phyloP scores from a whole-genome alignment of 192 early-diverging fungal genomes.

The Allomyces macrogynus region DNA sequence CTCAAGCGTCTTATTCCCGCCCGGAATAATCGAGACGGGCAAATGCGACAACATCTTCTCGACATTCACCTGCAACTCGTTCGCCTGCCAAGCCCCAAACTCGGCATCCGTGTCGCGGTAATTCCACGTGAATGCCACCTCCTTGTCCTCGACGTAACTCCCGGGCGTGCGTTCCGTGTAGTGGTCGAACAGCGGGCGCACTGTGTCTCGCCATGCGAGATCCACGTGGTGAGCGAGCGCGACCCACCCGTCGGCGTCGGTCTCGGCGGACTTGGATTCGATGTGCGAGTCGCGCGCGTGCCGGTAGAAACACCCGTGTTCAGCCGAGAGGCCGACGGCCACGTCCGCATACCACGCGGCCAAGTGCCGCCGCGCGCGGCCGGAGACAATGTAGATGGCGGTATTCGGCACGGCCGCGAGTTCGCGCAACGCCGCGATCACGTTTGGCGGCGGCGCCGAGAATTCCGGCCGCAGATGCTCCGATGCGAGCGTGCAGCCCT shows the following conservation, averaged over 20 bases:
- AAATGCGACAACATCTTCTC: conserved; percentile 86
- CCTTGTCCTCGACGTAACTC: conserved; percentile 95
- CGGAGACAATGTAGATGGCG: conserved; percentile 88
- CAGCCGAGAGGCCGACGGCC: conserved; percentile 79
- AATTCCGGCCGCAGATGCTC: conserved; percentile 79
- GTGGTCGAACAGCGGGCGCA: conserved; percentile 87
- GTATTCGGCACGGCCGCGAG: conserved; percentile 57
- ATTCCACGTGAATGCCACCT: conserved; percentile 96
- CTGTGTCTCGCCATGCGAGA: conserved; percentile 75
- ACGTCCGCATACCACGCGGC: conserved; percentile 77
- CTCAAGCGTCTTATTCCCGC: conserved; percentile 84
- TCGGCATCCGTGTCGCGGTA: conserved; percentile 87
- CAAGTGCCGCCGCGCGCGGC: conserved; percentile 69
- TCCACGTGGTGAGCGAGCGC: conserved; percentile 75
- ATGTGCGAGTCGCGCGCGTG: conserved; percentile 20
- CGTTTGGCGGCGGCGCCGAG: conserved; percentile 59
- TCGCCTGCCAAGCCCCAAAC: conserved; percentile 94
- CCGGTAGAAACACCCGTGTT: conserved; percentile 95
- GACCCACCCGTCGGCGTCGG: conserved; percentile 55
- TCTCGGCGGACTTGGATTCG: not conserved
- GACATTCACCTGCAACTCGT: conserved; percentile 89
- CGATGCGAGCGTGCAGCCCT: conserved; percentile 86
- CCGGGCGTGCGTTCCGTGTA: conserved; percentile 95
- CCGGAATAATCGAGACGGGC: conserved; percentile 81
- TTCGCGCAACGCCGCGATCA: conserved; percentile 44